Evolutionary conservation across 352 stramenopile genomes (phyloP), one percentile per base, ranked within the genome.

Genomic region (Salisapilia sapeloensis): DNA sequence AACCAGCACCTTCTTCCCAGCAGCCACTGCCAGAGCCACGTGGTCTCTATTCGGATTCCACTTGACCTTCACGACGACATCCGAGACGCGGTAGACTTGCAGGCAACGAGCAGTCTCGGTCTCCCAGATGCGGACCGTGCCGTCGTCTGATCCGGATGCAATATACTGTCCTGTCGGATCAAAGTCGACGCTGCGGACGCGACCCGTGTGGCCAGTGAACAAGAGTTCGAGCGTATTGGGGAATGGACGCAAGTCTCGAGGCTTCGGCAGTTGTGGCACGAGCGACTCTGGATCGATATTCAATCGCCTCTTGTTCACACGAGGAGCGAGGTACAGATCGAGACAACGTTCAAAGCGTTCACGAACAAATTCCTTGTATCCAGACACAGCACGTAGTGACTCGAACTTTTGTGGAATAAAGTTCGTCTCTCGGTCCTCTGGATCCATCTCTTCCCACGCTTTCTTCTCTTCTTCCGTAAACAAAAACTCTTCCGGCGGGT

Each of bases 261-360:
- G 87, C 41, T 95, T 95, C 0, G 96, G 96, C 28, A 99, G 66
- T 44, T 96, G 69, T 0, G 96, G 96, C 25, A 98, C 76, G 20
- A 97, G 65, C 35, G 71, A 92, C 37, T 96, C 84, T 0, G 95
- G 95, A 60, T 99, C 94, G 50, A 99, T 99, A 54, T 97, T 98
- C 40, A 99, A 66, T 93, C 50, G 92, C 63, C 13, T 60, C 53
- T 53, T 91, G 60, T 89, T 91, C 26, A 87, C 70, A 44, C 96
- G 84, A 24, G 96, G 95, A 35, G 85, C 96, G 18, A 99, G 56
- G 63, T 99, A 99, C 23, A 99, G 64, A 72, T 99, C 96, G 13
- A 99, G 62, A 55, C 96, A 99, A 8, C 96, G 77, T 53, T 99
- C 95, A 55, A 99, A 99, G n/a, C 94, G 74, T 62, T 99, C 96